Evolutionary conservation across 441 rosid species (phyloP).

Genomic region (Erysimum cheiri): DNA sequence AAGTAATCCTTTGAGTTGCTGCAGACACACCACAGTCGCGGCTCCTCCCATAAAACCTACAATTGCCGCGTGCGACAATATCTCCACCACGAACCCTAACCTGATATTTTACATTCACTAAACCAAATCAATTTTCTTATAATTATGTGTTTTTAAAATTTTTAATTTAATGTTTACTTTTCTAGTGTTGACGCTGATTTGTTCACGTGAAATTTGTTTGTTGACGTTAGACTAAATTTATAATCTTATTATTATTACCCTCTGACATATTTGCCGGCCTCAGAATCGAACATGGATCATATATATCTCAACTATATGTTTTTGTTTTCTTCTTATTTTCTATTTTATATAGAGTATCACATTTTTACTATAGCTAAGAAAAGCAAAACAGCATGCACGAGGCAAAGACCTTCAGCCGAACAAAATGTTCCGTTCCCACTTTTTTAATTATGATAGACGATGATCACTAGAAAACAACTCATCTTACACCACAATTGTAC

Average conservation of each 20-base stretch:
- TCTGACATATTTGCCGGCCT: constrained; percentile 21
- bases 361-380: not conserved
- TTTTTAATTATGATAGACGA: not conserved
- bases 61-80: constrained; percentile 66
- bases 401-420: not conserved
- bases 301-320: not conserved
- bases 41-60: constrained; percentile 78
- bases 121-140: not conserved
- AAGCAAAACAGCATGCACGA: constrained; percentile 14
- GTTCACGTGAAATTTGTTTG: constrained; percentile 15
- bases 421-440: constrained; percentile 4
- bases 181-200: not conserved
- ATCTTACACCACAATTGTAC: not conserved
- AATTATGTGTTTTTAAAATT: not conserved
- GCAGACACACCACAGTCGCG: constrained; percentile 69
- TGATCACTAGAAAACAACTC: not conserved
- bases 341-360: not conserved
- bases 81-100: constrained; percentile 67
- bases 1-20: constrained; percentile 63
- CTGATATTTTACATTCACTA: constrained; percentile 37
- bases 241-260: not conserved
- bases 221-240: not conserved
- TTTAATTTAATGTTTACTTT: not conserved
- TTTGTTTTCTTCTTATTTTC: constrained; percentile 1
- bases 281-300: constrained; percentile 29